A percentile compares a stretch with the other conserved stretches of the same genome.
Conservation (phyloP, 202 grass and related monocot species). For the Zizania palustris region DNA sequence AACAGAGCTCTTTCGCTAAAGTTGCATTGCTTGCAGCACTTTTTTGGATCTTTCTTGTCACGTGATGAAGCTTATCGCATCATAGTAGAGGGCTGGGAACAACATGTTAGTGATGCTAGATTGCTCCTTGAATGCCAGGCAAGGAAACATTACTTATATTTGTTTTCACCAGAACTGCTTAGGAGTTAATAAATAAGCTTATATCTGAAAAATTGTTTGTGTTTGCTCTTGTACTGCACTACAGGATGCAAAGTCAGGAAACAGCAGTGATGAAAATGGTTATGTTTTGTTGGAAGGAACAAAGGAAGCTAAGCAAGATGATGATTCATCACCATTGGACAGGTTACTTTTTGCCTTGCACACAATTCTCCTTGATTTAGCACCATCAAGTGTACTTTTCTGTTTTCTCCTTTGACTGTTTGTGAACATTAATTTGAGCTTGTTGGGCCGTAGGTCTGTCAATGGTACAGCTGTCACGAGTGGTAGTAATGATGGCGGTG, state of each 20-base stretch:
- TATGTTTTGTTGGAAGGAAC: slow-evolving; percentile 54
- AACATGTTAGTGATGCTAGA: slow-evolving; percentile 70
- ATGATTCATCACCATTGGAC: slow-evolving; percentile 55
- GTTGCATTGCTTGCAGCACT: slow-evolving; percentile 66
- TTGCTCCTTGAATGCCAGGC: slow-evolving; percentile 70
- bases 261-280: slow-evolving; percentile 64
- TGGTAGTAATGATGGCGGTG: slow-evolving; percentile 44
- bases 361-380: slow-evolving; percentile 9
- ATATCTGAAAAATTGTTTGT: slow-evolving; percentile 27
- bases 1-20: slow-evolving; percentile 31
- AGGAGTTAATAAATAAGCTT: slow-evolving; percentile 10
- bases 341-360: slow-evolving; percentile 53
- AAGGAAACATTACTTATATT: slow-evolving; percentile 17
- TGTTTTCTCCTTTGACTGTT: slow-evolving; percentile 37
- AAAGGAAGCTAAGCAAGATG: slow-evolving; percentile 70
- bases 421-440: slow-evolving; percentile 49
- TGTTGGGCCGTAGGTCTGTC: slow-evolving; percentile 51
- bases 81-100: slow-evolving; percentile 79
- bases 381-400: slow-evolving; percentile 35
- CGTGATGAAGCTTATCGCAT: slow-evolving; percentile 84
- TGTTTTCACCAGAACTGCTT: slow-evolving; percentile 10
- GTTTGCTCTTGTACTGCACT: slow-evolving; percentile 33
- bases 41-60: slow-evolving; percentile 95
- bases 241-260: slow-evolving; percentile 74
- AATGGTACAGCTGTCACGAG: slow-evolving; percentile 46